Conservation (phyloP, 495 filamentous ascomycete genomes). For the Tricharina praecox region DNA sequence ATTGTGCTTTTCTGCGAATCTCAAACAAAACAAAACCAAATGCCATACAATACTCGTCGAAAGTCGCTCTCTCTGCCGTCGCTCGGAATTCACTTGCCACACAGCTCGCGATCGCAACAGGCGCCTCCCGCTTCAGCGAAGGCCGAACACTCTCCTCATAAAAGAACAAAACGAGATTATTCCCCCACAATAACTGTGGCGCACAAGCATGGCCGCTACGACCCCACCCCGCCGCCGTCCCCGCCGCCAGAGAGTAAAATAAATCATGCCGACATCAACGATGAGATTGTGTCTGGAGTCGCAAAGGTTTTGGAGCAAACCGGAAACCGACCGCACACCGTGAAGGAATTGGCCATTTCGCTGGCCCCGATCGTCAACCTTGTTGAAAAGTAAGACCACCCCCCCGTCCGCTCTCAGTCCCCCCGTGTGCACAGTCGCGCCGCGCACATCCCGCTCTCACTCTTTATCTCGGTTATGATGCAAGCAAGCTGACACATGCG, state of each 20-base stretch:
- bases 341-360: constrained; percentile 80
- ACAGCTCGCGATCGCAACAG: constrained; percentile 49
- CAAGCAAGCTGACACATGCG: constrained; percentile 21
- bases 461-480: constrained; percentile 10
- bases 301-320: constrained; percentile 83
- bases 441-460: background rate
- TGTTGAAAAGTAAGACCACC: constrained; percentile 38
- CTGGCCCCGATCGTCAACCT: constrained; percentile 59
- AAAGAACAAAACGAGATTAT: constrained; percentile 61
- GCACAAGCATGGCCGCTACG: constrained; percentile 32
- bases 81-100: constrained; percentile 76
- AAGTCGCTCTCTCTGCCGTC: constrained; percentile 90
- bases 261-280: constrained; percentile 75
- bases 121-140: constrained; percentile 38
- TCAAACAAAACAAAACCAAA: constrained; percentile 27
- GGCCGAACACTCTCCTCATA: constrained; percentile 46
- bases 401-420: background rate
- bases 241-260: constrained; percentile 54
- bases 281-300: constrained; percentile 86
- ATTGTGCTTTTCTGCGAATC: background rate
- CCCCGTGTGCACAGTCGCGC: too few relatives aligned
- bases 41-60: constrained; percentile 96
- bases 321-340: constrained; percentile 78
- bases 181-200: constrained; percentile 35
- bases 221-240: constrained; percentile 76